Evolutionary conservation across 2,329 filamentous ascomycete species (phyloP).

Genomic region (Trichoderma semiorbis): DNA sequence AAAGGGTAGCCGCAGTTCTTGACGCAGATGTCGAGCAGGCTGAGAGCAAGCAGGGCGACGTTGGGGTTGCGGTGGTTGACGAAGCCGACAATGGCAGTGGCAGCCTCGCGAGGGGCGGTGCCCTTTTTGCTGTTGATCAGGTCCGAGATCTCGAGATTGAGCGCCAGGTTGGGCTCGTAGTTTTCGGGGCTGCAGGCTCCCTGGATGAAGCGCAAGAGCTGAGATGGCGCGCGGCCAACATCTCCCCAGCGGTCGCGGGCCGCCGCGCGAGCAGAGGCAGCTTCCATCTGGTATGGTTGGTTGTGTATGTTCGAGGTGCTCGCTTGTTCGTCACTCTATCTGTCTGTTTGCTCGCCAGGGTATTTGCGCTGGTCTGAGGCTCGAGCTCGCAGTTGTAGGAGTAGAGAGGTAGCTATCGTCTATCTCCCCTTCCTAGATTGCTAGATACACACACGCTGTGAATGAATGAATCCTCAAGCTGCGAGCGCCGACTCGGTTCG

Average conservation of each 20-base stretch:
- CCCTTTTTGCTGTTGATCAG: slow-evolving; percentile 97
- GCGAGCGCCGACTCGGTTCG: not conserved
- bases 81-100: slow-evolving; percentile 85
- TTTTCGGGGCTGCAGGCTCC: slow-evolving; percentile 96
- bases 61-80: slow-evolving; percentile 98
- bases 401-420: not conserved
- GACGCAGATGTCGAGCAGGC: slow-evolving; percentile 95
- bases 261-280: slow-evolving; percentile 90
- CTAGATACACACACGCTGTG: not conserved
- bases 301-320: not conserved
- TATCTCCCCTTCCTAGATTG: not conserved
- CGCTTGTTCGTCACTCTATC: not conserved
- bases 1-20: slow-evolving; percentile 99
- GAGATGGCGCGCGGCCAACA: slow-evolving; percentile 74
- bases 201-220: slow-evolving; percentile 91
- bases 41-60: slow-evolving; percentile 83
- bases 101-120: slow-evolving; percentile 89
- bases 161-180: slow-evolving; percentile 93
- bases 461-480: not conserved
- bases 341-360: not conserved
- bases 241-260: slow-evolving; percentile 90
- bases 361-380: not conserved
- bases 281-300: slow-evolving; percentile 66
- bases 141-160: slow-evolving; percentile 95
- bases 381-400: not conserved